Base-by-base conservation (phyloP, 73 alveolate genomes). In the Paraurostyla sp. region DNA sequence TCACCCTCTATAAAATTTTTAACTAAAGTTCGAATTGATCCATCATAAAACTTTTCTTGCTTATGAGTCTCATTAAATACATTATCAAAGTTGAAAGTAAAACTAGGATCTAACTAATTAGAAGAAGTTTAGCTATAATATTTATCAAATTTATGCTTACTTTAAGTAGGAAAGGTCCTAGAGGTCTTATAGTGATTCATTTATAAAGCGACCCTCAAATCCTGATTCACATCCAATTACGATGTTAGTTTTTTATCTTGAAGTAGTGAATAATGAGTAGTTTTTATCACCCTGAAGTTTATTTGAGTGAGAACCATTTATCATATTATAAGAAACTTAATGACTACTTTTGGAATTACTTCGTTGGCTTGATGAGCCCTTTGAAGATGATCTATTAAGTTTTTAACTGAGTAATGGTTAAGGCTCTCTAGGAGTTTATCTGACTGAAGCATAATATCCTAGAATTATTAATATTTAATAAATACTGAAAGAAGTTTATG, bases 81-180 rank as follows among this genome's bases (percentile, higher is more conserved):
- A 56, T 50, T 42, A 36, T 83, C 92, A 63, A 83, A 83, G 33
- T 78, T 78, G 58, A 51, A 78, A 4, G 69, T 52, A 43, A 78
- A 49, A 13, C 33, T 29, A 23, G 65, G 71, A 45, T 22, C 0
- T 51, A 22, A 43, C 86, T 73, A 73, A 7, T 18, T n/a, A n/a
- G n/a, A 27, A 68, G 9, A 36, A 18, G 46, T 43, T 65, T 6
- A 65, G 2, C 13, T 1, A 38, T 20, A 54, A 62, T 25, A 22
- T 30, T 27, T 22, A 62, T 62, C 29, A 46, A 22, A 15, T 38
- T 18, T 30, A 49, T 20, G 32, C 75, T 78, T 78, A 78, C 89
- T 35, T 54, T 40, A 78, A 54, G 45, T 51, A 49, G 18, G 49
- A 51, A 13, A 78, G 18, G 62, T 78, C 89, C 25, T 78, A 32